These are phyloP conservation scores for Aspergillus affinis DNA, from an alignment of 495 filamentous ascomycete genomes.

Conservation along the genomic window DNA sequence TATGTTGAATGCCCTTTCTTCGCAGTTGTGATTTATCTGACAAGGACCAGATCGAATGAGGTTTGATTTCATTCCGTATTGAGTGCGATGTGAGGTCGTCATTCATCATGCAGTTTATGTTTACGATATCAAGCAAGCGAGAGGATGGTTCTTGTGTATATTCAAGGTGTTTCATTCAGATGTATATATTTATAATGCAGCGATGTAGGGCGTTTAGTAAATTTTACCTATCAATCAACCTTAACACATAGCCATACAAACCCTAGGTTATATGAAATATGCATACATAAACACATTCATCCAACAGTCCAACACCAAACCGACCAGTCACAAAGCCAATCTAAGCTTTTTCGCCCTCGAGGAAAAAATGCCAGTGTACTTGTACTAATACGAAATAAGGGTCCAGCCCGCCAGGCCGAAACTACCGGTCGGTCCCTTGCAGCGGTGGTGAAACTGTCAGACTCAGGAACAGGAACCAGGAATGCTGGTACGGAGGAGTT, in stretches of 20 bases:
- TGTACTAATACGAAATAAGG: no score
- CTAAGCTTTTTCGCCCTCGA: no score
- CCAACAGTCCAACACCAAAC: no score
- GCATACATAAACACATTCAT: no score
- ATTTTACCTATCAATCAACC: no score
- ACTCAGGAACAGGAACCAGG: not conserved
- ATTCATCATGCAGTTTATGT: constrained; percentile 11
- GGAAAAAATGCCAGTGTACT: no score
- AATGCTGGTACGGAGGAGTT: no score
- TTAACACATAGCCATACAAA: no score
- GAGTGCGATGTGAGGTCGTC: not conserved
- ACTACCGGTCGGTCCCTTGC: not conserved
- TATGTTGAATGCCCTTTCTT: constrained; percentile 18
- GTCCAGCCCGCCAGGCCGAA: not conserved
- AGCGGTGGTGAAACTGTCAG: not conserved
- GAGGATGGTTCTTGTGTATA: not conserved
- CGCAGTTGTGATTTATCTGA: constrained; percentile 15
- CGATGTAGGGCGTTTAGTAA: not conserved
- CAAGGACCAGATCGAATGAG: constrained; percentile 41
- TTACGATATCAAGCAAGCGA: constrained; percentile 19
- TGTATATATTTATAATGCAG: not conserved
- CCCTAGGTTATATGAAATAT: no score
- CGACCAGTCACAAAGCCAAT: no score
- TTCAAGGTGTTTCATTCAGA: not conserved
- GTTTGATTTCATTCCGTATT: constrained; percentile 50